Evolutionary conservation across 208 protist species (phyloP).

Genomic region (Polymyxa betae): DNA sequence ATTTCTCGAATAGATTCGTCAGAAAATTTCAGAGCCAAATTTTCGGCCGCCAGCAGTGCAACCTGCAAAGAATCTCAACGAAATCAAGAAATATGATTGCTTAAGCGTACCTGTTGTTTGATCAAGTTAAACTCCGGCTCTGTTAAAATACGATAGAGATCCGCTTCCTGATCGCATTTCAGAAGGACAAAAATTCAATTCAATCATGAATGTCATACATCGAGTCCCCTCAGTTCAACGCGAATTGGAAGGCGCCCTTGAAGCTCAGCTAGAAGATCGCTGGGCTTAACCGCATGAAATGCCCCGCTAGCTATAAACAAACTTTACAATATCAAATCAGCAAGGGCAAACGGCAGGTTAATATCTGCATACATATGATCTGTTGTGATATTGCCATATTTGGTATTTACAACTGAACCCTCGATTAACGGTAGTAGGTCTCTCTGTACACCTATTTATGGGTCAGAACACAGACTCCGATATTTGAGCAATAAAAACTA

Average conservation of each 20-base stretch:
- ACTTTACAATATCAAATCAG: background rate
- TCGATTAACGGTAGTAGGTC: conserved; percentile 96
- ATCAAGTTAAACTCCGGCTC: conserved; percentile 93
- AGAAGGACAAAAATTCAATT: background rate
- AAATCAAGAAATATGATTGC: conserved; percentile 28
- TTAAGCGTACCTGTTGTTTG: conserved; percentile 78
- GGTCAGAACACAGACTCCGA: conserved; percentile 7
- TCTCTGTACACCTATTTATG: conserved; percentile 92
- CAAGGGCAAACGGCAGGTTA: background rate
- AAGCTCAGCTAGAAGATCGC: conserved; percentile 69
- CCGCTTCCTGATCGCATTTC: conserved; percentile 64
- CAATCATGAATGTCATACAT: conserved; percentile 30
- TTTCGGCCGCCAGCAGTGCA: conserved; percentile 87
- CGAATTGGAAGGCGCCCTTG: conserved; percentile 93
- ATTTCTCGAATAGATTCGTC: conserved; percentile 86
- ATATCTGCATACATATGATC: conserved; percentile 51
- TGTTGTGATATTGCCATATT: conserved; percentile 77
- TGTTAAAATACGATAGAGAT: conserved; percentile 92
- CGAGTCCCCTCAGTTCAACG: conserved; percentile 92
- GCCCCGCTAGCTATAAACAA: conserved; percentile 96
- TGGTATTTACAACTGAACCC: conserved; percentile 92
- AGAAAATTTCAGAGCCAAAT: conserved; percentile 87
- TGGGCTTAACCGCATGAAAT: conserved; percentile 84
- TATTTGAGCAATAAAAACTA: background rate
- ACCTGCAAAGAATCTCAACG: conserved; percentile 34